Evolutionary conservation across 225 moss, liverwort and hornwort species (phyloP).

Genomic region (Sphagnum contortum): DNA sequence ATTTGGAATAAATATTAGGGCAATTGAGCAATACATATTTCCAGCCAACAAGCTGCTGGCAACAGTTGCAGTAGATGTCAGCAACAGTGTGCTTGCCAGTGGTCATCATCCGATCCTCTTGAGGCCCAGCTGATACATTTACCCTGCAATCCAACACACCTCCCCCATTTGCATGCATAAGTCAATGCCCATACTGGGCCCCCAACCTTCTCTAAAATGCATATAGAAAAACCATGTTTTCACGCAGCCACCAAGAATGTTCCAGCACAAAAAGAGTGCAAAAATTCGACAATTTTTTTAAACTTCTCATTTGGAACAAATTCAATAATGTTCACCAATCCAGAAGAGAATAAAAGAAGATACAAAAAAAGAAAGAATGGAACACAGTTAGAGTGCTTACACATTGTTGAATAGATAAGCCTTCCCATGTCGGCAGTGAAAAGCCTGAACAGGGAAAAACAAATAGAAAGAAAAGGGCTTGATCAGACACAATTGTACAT

Average conservation of each 20-base stretch:
- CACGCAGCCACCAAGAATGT: no score
- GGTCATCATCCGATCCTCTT: conserved; percentile 94
- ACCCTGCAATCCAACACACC: conserved; percentile 46
- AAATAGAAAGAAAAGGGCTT: neutral
- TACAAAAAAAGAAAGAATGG: neutral
- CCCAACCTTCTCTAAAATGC: no score
- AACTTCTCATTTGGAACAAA: no score
- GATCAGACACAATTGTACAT: neutral
- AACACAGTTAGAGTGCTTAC: conserved; percentile 22
- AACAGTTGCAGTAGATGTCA: conserved; percentile 95
- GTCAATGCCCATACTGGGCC: no score
- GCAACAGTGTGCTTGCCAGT: conserved; percentile 95
- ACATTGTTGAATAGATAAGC: conserved; percentile 98
- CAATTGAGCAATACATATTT: conserved; percentile 52
- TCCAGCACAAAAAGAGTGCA: no score
- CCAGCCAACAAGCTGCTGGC: conserved; percentile 93
- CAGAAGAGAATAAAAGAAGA: neutral
- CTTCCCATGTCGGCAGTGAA: conserved; percentile 93
- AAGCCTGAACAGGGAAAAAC: conserved; percentile 32
- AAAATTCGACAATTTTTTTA: no score
- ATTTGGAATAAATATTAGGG: neutral
- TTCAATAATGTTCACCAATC: neutral
- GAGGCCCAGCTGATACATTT: conserved; percentile 92
- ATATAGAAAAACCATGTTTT: no score
- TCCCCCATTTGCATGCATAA: conserved; percentile 8